phyloP scores from a whole-genome alignment of 2,329 filamentous ascomycete genomes.

The Leptographium radiaticola region DNA sequence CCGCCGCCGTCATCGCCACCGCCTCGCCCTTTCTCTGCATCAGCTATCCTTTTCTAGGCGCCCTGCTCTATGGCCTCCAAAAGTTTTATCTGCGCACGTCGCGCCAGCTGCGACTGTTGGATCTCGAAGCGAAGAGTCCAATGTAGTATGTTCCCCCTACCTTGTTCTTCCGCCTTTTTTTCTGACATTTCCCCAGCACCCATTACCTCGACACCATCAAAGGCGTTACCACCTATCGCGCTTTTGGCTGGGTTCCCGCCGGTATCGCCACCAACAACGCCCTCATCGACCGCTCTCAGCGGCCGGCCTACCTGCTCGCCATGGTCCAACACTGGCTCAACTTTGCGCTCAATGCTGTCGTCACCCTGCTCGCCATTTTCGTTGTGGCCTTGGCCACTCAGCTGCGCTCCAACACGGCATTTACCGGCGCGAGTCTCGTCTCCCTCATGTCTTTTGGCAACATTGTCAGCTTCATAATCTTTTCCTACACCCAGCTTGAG shows the following conservation, averaged over 20 bases:
- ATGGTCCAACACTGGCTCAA: conserved; percentile 46
- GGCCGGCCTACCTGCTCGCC: conserved; percentile 42
- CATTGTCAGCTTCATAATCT: conserved; percentile 18
- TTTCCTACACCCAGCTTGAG: conserved; percentile 22
- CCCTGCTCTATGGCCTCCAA: conserved; percentile 35
- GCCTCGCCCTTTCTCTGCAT: conserved; percentile 20
- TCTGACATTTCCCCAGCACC: too few relatives aligned
- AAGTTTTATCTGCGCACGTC: conserved; percentile 47
- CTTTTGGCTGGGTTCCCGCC: conserved; percentile 39
- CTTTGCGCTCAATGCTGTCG: conserved; percentile 34
- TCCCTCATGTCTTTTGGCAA: conserved; percentile 20
- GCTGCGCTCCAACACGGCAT: conserved; percentile 21
- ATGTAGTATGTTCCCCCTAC: too few relatives aligned
- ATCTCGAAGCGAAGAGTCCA: conserved; percentile 48
- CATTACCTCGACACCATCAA: conserved; percentile 44
- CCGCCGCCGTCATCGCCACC: conserved; percentile 18
- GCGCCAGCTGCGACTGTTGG: conserved; percentile 44
- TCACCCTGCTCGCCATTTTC: conserved; percentile 32
- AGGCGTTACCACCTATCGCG: conserved; percentile 41
- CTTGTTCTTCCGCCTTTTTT: too few relatives aligned
- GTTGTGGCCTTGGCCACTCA: conserved; percentile 36
- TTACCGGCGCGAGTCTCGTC: conserved; percentile 26
- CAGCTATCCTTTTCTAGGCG: conserved; percentile 34
- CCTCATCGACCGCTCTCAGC: conserved; percentile 40
- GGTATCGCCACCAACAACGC: conserved; percentile 29